Evolutionary conservation across 805 yeast species (phyloP).

Genomic region (Sugiyamaella floridensis): DNA sequence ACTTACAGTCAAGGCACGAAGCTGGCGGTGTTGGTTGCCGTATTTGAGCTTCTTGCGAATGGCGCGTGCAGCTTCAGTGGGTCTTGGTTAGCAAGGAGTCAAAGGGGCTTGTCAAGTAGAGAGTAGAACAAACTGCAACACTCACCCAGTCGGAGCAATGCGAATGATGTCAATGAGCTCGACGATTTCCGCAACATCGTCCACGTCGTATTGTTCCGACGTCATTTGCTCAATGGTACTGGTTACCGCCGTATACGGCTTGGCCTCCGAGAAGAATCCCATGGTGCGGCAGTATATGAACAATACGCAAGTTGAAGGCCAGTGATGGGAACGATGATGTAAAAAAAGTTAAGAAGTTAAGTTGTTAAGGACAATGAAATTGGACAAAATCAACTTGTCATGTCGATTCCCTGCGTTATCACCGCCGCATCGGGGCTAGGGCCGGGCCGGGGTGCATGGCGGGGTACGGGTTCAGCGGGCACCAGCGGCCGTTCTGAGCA

Average conservation of each 20-base stretch:
- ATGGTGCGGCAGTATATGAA: constrained; percentile 9
- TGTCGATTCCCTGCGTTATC: neutral
- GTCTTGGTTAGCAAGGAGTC: constrained; percentile 26
- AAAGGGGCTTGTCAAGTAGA: no score
- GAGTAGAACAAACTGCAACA: neutral
- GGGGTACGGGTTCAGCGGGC: neutral
- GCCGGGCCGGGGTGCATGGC: neutral
- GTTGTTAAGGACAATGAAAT: no score
- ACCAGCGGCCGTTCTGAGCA: neutral
- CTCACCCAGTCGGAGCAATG: constrained; percentile 33
- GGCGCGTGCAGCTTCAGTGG: constrained; percentile 84
- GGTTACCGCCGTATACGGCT: constrained; percentile 41
- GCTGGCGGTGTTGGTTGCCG: constrained; percentile 60
- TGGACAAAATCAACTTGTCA: no score
- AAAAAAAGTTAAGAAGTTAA: no score
- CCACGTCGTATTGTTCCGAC: constrained; percentile 27
- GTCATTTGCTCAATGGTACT: constrained; percentile 34
- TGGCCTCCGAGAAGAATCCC: constrained; percentile 30
- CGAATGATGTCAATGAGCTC: constrained; percentile 52
- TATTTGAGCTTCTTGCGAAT: constrained; percentile 82
- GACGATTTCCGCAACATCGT: constrained; percentile 43
- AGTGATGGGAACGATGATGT: no score
- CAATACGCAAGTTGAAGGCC: no score
- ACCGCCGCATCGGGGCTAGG: neutral
- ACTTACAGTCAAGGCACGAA: constrained; percentile 52